These are phyloP conservation scores for Epipyxis sp. DNA, from an alignment of 108 stramenopile species.

Conservation along the genomic window DNA sequence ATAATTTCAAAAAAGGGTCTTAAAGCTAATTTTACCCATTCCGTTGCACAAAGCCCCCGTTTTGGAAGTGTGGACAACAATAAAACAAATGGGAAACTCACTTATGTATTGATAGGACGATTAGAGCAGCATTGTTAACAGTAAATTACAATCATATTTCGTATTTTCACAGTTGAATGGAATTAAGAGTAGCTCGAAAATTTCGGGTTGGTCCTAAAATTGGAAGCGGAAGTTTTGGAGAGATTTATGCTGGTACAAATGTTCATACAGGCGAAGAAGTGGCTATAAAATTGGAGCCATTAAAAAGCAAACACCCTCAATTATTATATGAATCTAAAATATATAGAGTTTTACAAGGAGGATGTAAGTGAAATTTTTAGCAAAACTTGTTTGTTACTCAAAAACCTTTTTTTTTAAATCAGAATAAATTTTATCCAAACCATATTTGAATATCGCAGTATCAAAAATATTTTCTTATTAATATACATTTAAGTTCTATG, in stretches of 20 bases:
- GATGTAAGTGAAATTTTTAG: conserved; percentile 18
- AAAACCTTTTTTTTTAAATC: neutral
- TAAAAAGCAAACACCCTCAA: conserved; percentile 31
- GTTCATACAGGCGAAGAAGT: conserved; percentile 34
- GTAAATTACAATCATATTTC: too few relatives aligned
- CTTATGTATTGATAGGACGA: too few relatives aligned
- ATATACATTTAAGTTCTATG: too few relatives aligned
- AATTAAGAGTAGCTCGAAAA: conserved; percentile 24
- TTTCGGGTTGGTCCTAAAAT: conserved; percentile 31
- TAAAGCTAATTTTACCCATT: too few relatives aligned
- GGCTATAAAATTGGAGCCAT: conserved; percentile 25
- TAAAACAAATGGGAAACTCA: too few relatives aligned
- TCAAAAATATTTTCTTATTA: too few relatives aligned
- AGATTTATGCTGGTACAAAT: conserved; percentile 30
- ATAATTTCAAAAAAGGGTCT: too few relatives aligned
- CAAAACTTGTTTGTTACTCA: too few relatives aligned
- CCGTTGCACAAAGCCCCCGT: too few relatives aligned
- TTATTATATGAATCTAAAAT: conserved; percentile 30
- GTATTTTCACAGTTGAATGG: too few relatives aligned
- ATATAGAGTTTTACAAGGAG: conserved; percentile 26
- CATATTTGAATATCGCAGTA: neutral
- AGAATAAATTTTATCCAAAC: neutral
- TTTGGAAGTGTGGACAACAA: too few relatives aligned
- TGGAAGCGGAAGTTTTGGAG: conserved; percentile 27
- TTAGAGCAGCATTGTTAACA: too few relatives aligned